A percentile compares a stretch with the other conserved stretches of the same genome.
These are phyloP conservation scores for Auricularia heimuer DNA, from an alignment of 768 basidiomycete species.

Conservation along the genomic window DNA sequence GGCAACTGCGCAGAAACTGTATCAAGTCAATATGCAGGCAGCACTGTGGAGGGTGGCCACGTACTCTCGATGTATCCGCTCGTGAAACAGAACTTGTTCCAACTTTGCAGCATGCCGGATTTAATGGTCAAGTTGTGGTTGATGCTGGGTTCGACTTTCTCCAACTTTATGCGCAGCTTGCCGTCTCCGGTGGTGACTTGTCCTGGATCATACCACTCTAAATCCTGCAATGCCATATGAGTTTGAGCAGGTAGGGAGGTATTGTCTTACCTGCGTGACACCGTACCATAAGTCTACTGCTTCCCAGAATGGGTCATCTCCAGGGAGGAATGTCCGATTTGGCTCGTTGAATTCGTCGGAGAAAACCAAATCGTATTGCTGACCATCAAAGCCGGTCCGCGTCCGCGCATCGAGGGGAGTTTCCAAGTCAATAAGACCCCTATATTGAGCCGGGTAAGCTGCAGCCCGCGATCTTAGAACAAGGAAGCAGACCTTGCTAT, in stretches of 20 bases:
- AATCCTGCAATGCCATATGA: conserved; percentile 27
- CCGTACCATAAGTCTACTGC: conserved; percentile 46
- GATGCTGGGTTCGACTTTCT: conserved; percentile 34
- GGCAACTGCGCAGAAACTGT: conserved; percentile 61
- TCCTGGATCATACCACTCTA: conserved; percentile 86
- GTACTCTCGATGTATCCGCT: conserved; percentile 64
- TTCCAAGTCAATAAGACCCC: conserved; percentile 57
- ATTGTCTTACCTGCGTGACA: background rate
- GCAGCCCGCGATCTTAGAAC: background rate
- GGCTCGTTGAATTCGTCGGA: conserved; percentile 83
- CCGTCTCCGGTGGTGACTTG: conserved; percentile 69
- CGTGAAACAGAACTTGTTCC: conserved; percentile 93
- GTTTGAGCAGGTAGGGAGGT: background rate
- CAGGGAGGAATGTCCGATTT: conserved; percentile 72
- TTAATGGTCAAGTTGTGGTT: conserved; percentile 66
- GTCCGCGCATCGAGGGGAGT: conserved; percentile 55
- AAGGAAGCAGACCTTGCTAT: conserved; percentile 26
- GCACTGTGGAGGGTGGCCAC: conserved; percentile 37
- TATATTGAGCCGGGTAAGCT: background rate
- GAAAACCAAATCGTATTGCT: conserved; percentile 61
- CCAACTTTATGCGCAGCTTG: conserved; percentile 64
- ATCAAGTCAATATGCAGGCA: conserved; percentile 28
- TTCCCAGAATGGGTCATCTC: conserved; percentile 88
- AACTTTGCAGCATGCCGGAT: conserved; percentile 55
- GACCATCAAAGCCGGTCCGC: conserved; percentile 39